Evolutionary conservation across 1,139 yeast genomes (phyloP), one percentile per base, ranked within the genome.

Genomic region (Casaregolazyma suthepensis): DNA sequence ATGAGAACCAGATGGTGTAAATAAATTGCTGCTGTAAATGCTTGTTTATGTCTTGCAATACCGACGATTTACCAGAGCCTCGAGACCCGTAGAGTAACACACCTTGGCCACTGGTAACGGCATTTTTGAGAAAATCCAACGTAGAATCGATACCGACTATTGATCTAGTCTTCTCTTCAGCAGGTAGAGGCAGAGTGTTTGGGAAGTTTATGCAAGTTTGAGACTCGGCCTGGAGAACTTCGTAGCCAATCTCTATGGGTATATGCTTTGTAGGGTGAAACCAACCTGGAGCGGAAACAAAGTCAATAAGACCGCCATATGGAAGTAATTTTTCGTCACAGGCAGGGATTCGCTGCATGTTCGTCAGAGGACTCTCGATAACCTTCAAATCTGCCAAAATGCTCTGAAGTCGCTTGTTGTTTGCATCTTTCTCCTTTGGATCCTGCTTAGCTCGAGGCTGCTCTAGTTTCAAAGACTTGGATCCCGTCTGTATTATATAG

Each of bases 21-120:
- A 71, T 72, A 9, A 82, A 81, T 44, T 71, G 65, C 0, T 68
- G 62, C 5, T 65, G 58, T 17, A 86, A 66, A 5, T 64, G 63
- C 1, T 68, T 58, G 0, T 76, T 65, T 1, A 87, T 65, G 37
- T 76, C 71, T 5, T 74, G 69, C 17, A 83, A 66, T 0, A 85
- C 63, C 1, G 81, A 71, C 0, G 93, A 72, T 66, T 91, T 91
- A 1, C 97, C 98, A 58, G 89, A 78, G 0, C 96, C 97, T 0
- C 88, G 73, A 42, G 83, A 73, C 0, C 98, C 98, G 61, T 82
- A 78, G 0, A 91, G 65, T 52, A 88, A 71, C 1, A 77, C 69
- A 1, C 94, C 89, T 1, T 76, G 74, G 45, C 72, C 73, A 50
- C 77, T 66, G 12, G 73, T 65, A 10, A 87, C 66, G 0, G 78